phyloP scores from a whole-genome alignment of 192 early-diverging fungal species.

The Chytriomyces hyalinus region DNA sequence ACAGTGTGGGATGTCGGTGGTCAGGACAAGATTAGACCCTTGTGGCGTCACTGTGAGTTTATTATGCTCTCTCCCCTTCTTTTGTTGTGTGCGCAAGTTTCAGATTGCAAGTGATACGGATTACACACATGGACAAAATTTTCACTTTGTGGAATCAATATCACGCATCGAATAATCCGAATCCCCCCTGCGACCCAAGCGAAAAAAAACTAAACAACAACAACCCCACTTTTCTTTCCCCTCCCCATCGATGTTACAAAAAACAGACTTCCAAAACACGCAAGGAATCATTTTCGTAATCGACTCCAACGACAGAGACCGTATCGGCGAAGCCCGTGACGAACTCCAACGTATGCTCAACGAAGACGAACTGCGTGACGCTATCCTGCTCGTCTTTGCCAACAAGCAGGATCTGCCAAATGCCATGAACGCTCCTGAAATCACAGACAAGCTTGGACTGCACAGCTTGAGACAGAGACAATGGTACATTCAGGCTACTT shows the following conservation, averaged over 20 bases:
- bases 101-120: background rate
- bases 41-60: slow-evolving; percentile 93
- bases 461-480: slow-evolving; percentile 77
- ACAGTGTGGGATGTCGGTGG: slow-evolving; percentile 99
- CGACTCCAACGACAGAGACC: slow-evolving; percentile 95
- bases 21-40: slow-evolving; percentile 96
- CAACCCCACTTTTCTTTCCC: slow-evolving; percentile 87
- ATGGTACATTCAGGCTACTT: slow-evolving; percentile 95
- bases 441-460: slow-evolving; percentile 92
- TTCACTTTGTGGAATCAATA: background rate
- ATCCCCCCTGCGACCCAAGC: slow-evolving; percentile 68
- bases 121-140: background rate
- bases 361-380: slow-evolving; percentile 94
- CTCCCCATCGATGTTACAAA: slow-evolving; percentile 72
- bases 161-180: slow-evolving; percentile 82
- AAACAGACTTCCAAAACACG: slow-evolving; percentile 92
- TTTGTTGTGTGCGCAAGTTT: background rate
- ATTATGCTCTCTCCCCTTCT: background rate
- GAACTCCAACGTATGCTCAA: slow-evolving; percentile 95
- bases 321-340: slow-evolving; percentile 89
- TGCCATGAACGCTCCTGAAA: slow-evolving; percentile 92
- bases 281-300: slow-evolving; percentile 97
- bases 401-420: slow-evolving; percentile 99
- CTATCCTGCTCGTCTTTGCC: slow-evolving; percentile 90
- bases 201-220: slow-evolving; percentile 89